Evolutionary conservation across 805 yeast genomes (phyloP).

Genomic region (Sugiyamaella chiloensis): DNA sequence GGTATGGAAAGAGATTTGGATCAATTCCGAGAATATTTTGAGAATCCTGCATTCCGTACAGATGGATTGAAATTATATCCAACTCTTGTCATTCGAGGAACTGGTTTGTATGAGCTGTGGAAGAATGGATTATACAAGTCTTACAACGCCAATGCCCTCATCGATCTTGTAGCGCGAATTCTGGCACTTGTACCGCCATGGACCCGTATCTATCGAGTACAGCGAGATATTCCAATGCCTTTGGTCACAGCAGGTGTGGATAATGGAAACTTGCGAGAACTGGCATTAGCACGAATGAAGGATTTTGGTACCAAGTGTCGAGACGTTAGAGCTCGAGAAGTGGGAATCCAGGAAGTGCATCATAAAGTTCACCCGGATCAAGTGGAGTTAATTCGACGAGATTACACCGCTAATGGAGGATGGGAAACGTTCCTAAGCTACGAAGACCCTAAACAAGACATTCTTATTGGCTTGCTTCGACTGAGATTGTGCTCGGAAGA

Average conservation of each 20-base stretch:
- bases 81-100: slow-evolving; percentile 93
- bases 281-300: slow-evolving; percentile 95
- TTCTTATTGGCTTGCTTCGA: slow-evolving; percentile 84
- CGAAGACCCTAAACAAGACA: slow-evolving; percentile 96
- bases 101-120: slow-evolving; percentile 96
- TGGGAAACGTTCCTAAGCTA: slow-evolving; percentile 97
- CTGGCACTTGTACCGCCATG: slow-evolving; percentile 97
- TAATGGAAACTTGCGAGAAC: slow-evolving; percentile 91
- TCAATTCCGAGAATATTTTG: slow-evolving; percentile 94
- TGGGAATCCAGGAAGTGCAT: slow-evolving; percentile 97
- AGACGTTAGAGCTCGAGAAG: slow-evolving; percentile 96
- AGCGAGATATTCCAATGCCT: slow-evolving; percentile 99
- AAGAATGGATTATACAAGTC: slow-evolving; percentile 92
- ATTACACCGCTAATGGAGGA: slow-evolving; percentile 95
- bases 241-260: slow-evolving; percentile 96
- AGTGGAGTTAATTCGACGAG: slow-evolving; percentile 91
- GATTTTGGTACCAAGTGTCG: slow-evolving; percentile 96
- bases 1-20: slow-evolving; percentile 98
- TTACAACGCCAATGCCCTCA: slow-evolving; percentile 88
- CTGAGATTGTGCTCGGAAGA: slow-evolving; percentile 85
- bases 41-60: slow-evolving; percentile 93
- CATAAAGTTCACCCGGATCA: slow-evolving; percentile 96
- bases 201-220: slow-evolving; percentile 98
- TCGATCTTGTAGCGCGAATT: slow-evolving; percentile 93
- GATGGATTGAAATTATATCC: slow-evolving; percentile 96